Percentiles rank a stretch among this genome's conserved stretches.
phyloP scores from a whole-genome alignment of 441 rosid genomes.

The Bruguiera hainesii region DNA sequence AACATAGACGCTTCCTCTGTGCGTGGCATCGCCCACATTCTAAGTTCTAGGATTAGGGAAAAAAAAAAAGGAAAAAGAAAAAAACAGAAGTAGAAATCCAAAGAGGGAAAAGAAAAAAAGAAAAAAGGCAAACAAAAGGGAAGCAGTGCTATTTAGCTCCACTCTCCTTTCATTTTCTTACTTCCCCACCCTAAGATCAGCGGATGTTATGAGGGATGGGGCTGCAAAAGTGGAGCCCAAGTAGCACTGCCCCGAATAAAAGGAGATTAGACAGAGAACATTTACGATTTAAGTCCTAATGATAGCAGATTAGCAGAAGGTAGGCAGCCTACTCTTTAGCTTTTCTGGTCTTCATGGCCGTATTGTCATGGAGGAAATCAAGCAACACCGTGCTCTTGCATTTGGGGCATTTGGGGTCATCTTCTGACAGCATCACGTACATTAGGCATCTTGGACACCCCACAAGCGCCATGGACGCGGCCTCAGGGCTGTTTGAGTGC shows the following conservation, averaged over 20 bases:
- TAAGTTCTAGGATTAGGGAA: constrained; percentile 31
- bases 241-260: constrained; percentile 48
- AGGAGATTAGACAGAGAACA: constrained; percentile 9
- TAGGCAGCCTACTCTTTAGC: constrained; percentile 12
- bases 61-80: constrained; percentile 8
- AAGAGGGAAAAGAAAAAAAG: not conserved
- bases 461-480: constrained; percentile 85
- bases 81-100: not conserved
- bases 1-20: constrained; percentile 7
- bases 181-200: not conserved
- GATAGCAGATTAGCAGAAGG: constrained; percentile 16
- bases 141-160: constrained; percentile 55
- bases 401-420: constrained; percentile 91
- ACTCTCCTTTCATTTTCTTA: constrained; percentile 16
- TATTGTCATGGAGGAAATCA: constrained; percentile 66
- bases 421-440: constrained; percentile 95
- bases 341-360: constrained; percentile 40
- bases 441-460: constrained; percentile 96
- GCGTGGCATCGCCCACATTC: constrained; percentile 23
- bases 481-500: constrained; percentile 71
- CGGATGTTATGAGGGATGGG: not conserved
- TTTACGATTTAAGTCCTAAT: constrained; percentile 24
- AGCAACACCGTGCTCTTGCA: constrained; percentile 97
- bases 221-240: constrained; percentile 49
- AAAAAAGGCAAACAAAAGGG: not conserved